Conservation (phyloP, 2,329 filamentous ascomycete genomes). For the Ophiobolus disseminans region DNA sequence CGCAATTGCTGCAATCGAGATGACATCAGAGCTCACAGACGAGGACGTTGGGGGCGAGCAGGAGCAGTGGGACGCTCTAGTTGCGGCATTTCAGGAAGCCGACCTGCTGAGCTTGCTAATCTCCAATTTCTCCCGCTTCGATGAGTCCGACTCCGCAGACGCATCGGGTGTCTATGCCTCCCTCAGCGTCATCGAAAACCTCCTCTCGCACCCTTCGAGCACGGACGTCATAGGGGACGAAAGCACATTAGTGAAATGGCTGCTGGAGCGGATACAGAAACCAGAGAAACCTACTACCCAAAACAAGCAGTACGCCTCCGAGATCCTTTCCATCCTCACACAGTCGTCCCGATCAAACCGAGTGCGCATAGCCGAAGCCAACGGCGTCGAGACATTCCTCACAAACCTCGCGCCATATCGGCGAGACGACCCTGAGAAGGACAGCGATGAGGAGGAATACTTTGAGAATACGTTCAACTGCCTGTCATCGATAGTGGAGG, state of each 20-base stretch:
- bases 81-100: conserved; percentile 66
- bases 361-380: conserved; percentile 65
- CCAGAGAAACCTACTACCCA: conserved; percentile 75
- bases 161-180: conserved; percentile 86
- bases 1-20: conserved; percentile 87
- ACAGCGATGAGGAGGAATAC: conserved; percentile 90
- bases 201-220: conserved; percentile 73
- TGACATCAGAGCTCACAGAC: conserved; percentile 89
- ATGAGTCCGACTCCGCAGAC: conserved; percentile 77
- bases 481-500: conserved; percentile 80
- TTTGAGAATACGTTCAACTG: conserved; percentile 93
- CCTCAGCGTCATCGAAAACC: conserved; percentile 80
- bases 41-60: conserved; percentile 86
- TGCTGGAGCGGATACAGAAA: conserved; percentile 74
- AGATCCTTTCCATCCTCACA: conserved; percentile 86
- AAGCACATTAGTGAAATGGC: conserved; percentile 74
- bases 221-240: conserved; percentile 76
- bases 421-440: conserved; percentile 82
- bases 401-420: conserved; percentile 86
- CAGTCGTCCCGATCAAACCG: conserved; percentile 76
- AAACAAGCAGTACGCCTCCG: conserved; percentile 94
- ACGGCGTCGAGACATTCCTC: conserved; percentile 80
- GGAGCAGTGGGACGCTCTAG: conserved; percentile 79
- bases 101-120: conserved; percentile 77
- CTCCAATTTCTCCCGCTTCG: conserved; percentile 78